Conservation (phyloP, 1,284 basidiomycete genomes). For the Marasmius fiardii region DNA sequence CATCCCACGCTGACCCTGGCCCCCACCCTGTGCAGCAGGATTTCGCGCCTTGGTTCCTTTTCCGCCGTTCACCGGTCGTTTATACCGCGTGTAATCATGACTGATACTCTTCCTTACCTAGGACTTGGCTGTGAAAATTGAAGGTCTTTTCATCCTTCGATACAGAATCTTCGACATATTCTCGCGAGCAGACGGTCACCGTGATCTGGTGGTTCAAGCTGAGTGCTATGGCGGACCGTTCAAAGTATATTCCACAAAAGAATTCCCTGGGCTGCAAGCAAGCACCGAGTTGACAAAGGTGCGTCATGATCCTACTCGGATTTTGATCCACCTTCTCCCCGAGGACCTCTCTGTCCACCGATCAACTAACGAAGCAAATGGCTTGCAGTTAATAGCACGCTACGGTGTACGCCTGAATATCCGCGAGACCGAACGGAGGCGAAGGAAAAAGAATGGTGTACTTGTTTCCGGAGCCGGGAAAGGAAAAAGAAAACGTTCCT, state of each 20-base stretch:
- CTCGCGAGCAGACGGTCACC: not conserved
- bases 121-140: slow-evolving; percentile 9
- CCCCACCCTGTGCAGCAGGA: not conserved
- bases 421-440: slow-evolving; percentile 64
- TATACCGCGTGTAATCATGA: not conserved
- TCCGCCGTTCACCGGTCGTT: not conserved
- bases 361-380: too few species aligned
- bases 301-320: slow-evolving; percentile 12
- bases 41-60: too few species aligned
- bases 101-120: not conserved
- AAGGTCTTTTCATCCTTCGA: slow-evolving; percentile 6
- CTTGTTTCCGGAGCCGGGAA: not conserved
- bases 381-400: slow-evolving; percentile 53
- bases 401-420: slow-evolving; percentile 72
- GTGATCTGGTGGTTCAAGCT: slow-evolving; percentile 23
- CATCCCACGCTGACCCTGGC: not conserved
- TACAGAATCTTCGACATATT: slow-evolving; percentile 8
- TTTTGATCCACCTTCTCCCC: not conserved
- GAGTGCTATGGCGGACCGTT: slow-evolving; percentile 40
- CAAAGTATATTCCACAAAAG: slow-evolving; percentile 37
- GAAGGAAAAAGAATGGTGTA: slow-evolving; percentile 43
- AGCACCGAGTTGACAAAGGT: slow-evolving; percentile 42
- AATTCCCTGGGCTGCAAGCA: slow-evolving; percentile 40
- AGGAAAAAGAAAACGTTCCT: slow-evolving; percentile 9
- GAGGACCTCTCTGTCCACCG: not conserved